phyloP scores from a whole-genome alignment of 2,329 filamentous ascomycete species.

The Byssochlamys sp. region DNA sequence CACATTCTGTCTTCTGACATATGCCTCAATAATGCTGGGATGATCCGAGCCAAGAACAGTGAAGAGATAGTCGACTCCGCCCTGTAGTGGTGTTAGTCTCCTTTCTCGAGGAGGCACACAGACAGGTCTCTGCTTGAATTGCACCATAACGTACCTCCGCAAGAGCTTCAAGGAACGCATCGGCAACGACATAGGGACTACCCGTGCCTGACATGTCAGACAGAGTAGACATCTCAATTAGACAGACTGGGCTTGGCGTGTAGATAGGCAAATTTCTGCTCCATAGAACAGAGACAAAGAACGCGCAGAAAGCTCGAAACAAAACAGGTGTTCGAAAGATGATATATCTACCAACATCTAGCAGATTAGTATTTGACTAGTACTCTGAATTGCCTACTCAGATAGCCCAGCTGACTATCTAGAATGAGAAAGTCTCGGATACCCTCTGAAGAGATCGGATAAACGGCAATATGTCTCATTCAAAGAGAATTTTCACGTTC shows the following conservation, averaged over 20 bases:
- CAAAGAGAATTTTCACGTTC: background rate
- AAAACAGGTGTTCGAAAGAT: background rate
- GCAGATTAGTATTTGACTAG: background rate
- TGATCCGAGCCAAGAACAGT: conserved; percentile 11
- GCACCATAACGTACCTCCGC: conserved; percentile 7
- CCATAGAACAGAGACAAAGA: background rate
- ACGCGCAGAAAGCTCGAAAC: background rate
- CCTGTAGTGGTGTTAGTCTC: conserved; percentile 4
- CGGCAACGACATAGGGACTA: conserved; percentile 7
- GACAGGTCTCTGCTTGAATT: background rate
- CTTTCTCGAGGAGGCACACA: background rate
- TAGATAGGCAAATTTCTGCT: background rate
- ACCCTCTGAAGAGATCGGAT: background rate
- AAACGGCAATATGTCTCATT: background rate
- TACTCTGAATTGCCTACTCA: background rate
- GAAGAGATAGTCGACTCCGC: conserved; percentile 9
- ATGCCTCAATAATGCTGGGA: conserved; percentile 11
- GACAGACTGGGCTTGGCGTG: background rate
- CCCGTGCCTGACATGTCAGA: conserved; percentile 1
- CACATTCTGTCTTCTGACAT: conserved; percentile 8
- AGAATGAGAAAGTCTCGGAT: background rate
- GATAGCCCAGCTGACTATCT: background rate
- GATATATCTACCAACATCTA: background rate
- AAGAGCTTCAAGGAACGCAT: conserved; percentile 10
- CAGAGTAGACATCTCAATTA: background rate